These are phyloP conservation scores for Fusarium penzigii DNA, from an alignment of 2,329 filamentous ascomycete genomes.

Conservation along the genomic window DNA sequence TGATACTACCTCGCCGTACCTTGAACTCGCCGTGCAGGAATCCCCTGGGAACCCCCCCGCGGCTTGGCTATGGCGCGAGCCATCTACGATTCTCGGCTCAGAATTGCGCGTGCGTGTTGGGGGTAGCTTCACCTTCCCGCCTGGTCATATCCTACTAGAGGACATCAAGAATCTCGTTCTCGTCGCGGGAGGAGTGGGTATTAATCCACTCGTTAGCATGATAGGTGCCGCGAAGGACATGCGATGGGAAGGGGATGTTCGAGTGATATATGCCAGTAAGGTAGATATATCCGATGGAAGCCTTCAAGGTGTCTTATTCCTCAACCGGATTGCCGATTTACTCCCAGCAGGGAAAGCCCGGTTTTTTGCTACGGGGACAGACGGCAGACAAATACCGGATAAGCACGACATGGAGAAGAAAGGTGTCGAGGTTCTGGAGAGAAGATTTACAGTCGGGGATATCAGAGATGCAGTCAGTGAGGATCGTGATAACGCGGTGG, in stretches of 20 bases:
- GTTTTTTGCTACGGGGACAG: constrained; percentile 48
- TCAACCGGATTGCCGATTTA: constrained; percentile 46
- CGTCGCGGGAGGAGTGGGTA: constrained; percentile 78
- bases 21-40: constrained; percentile 78
- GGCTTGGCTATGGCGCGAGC: constrained; percentile 70
- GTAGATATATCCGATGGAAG: constrained; percentile 25
- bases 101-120: constrained; percentile 71
- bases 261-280: constrained; percentile 64
- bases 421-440: constrained; percentile 25
- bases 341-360: constrained; percentile 40
- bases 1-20: constrained; percentile 43
- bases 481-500: constrained; percentile 41
- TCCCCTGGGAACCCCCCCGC: constrained; percentile 72
- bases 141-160: constrained; percentile 43
- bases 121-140: constrained; percentile 80
- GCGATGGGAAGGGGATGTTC: constrained; percentile 43
- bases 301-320: constrained; percentile 48
- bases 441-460: constrained; percentile 47
- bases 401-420: not conserved
- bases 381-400: not conserved
- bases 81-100: constrained; percentile 56
- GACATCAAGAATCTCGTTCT: constrained; percentile 63
- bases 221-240: constrained; percentile 56
- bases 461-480: constrained; percentile 41
- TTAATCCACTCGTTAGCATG: constrained; percentile 81